Evolutionary conservation across 768 basidiomycete species (phyloP).

Genomic region (Auriscalpium orientale): DNA sequence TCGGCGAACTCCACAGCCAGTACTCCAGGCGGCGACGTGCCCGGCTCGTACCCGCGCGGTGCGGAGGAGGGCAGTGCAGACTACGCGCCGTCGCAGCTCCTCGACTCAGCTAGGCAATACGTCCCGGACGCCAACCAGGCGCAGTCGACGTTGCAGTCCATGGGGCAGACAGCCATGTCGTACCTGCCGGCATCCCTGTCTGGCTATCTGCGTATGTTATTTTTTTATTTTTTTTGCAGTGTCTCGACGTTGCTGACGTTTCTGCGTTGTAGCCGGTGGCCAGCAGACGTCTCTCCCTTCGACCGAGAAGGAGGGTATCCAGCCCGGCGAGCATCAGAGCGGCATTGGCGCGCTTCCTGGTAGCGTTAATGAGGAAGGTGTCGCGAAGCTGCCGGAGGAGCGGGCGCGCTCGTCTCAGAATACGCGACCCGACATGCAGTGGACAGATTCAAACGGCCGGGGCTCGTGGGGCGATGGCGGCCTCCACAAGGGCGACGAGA

Average conservation of each 20-base stretch:
- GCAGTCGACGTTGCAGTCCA: not conserved
- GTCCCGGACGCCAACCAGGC: not conserved
- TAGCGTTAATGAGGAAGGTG: conserved; percentile 33
- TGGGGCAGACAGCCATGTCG: not conserved
- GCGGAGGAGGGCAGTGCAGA: not conserved
- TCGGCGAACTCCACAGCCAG: not conserved
- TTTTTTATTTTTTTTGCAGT: too few species aligned
- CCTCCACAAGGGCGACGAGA: not conserved
- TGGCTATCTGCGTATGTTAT: not conserved
- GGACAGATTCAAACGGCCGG: not conserved
- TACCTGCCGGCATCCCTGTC: not conserved
- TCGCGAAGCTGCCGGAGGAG: conserved; percentile 45
- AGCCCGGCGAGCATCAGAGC: conserved; percentile 24
- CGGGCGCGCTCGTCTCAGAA: conserved; percentile 10
- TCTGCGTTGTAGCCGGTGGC: not conserved
- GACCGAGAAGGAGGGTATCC: conserved; percentile 24
- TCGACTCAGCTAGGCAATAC: not conserved
- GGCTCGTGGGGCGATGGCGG: not conserved
- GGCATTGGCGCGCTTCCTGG: conserved; percentile 49
- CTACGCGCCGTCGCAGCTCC: not conserved
- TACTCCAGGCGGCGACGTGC: conserved; percentile 4
- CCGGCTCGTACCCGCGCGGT: conserved; percentile 9
- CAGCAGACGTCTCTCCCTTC: conserved; percentile 28
- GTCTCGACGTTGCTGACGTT: not conserved
- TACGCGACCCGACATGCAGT: not conserved